Conservation (phyloP, 495 filamentous ascomycete genomes). For the Penicillium egyptiacum region DNA sequence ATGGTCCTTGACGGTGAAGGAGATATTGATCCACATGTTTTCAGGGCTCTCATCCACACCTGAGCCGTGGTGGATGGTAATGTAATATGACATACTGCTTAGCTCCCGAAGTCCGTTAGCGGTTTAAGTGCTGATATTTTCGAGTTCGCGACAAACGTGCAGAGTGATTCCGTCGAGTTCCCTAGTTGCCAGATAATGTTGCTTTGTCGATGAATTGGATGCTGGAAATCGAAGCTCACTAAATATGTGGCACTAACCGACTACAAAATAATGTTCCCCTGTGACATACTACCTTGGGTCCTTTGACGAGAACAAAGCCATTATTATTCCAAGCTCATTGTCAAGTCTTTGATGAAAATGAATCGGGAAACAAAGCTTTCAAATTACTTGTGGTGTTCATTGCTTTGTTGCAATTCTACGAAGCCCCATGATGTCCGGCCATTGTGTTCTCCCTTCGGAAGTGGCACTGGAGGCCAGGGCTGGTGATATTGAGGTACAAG, state of each 20-base stretch:
- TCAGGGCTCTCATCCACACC: background rate
- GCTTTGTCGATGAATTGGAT: background rate
- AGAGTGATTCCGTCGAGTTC: background rate
- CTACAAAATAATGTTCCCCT: background rate
- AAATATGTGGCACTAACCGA: background rate
- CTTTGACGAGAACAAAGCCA: background rate
- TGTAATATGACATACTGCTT: conserved; percentile 5
- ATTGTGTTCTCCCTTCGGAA: background rate
- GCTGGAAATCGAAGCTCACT: background rate
- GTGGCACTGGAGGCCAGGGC: background rate
- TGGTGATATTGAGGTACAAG: background rate
- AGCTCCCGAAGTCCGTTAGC: background rate
- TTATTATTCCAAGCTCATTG: background rate
- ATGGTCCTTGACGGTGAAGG: background rate
- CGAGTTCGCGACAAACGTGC: background rate
- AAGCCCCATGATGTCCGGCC: background rate
- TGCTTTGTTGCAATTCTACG: background rate
- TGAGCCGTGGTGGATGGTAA: background rate
- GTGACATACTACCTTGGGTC: background rate
- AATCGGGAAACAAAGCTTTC: background rate
- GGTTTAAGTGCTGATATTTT: background rate
- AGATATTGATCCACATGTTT: background rate
- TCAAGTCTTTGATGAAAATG: background rate
- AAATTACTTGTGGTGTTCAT: background rate
- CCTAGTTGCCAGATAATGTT: background rate